Conservation (phyloP, 257 asterid species). For the Asclepias syriaca region DNA sequence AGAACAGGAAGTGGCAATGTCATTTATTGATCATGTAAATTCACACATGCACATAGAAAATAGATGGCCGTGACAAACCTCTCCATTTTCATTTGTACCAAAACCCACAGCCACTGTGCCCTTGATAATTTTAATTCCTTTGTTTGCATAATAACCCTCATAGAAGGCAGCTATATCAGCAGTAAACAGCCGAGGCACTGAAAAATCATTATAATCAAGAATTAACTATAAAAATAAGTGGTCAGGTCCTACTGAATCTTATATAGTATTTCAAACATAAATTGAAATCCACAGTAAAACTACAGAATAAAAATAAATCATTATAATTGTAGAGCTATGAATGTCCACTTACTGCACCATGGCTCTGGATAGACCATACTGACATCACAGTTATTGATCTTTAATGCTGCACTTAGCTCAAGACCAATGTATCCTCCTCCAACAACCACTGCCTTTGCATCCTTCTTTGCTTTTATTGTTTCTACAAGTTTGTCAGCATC, state of each 20-base stretch:
- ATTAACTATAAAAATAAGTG: neutral
- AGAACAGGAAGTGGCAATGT: slow-evolving; percentile 11
- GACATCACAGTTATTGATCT: slow-evolving; percentile 62
- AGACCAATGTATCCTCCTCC: slow-evolving; percentile 98
- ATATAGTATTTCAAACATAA: neutral
- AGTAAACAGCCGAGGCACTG: slow-evolving; percentile 97
- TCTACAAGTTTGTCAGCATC: slow-evolving; percentile 92
- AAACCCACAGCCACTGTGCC: slow-evolving; percentile 95
- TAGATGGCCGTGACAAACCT: slow-evolving; percentile 36
- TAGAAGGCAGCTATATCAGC: slow-evolving; percentile 87
- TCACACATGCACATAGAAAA: neutral
- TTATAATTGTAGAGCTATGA: neutral
- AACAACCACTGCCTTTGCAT: slow-evolving; percentile 79
- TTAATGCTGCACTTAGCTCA: slow-evolving; percentile 92
- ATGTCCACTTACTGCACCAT: slow-evolving; percentile 87
- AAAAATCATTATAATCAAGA: slow-evolving; percentile 19
- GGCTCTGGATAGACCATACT: slow-evolving; percentile 96
- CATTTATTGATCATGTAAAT: slow-evolving; percentile 11
- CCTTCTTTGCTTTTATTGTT: slow-evolving; percentile 71
- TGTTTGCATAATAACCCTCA: slow-evolving; percentile 72
- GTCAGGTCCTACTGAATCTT: neutral
- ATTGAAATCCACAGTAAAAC: neutral
- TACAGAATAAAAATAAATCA: neutral
- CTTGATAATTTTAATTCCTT: slow-evolving; percentile 81
- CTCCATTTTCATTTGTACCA: slow-evolving; percentile 62